Base-by-base conservation (phyloP, 768 basidiomycete genomes). In the Pulveroboletus sp. region DNA sequence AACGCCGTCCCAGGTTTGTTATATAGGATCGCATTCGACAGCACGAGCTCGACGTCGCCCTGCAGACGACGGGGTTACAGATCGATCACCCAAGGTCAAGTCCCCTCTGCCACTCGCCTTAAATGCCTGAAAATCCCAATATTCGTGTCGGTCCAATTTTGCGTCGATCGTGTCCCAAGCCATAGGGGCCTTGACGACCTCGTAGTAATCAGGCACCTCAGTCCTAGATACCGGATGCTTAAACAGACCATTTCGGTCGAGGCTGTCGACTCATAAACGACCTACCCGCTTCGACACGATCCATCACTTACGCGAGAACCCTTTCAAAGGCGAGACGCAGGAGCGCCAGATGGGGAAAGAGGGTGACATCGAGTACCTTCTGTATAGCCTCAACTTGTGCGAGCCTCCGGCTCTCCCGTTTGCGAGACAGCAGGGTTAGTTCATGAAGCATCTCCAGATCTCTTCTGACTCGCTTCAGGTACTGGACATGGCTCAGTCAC, bases 181-280 rank as follows among this genome's bases (percentile, higher is more conserved):
- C 91, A 96, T 96, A 0, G 96, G 96, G 4, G 77, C 72, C 59
- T 82, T 77, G 60, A 99, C 77, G 32, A 96, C 74, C 40, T 91
- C 86, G 61, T 87, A 92, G 65, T 99, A 99, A 62, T 97, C 94
- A 1, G 89, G 89, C 0, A 94, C 91, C 36, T 87, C 81, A 1
- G 69, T 71, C 57, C 74, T 83, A 37, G 83, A 85, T 33, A 97
- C 93, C 0, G 94, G 92, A 52, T 84, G 80, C 51, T 81, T 80
- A 70, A 98, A 98, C 54, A 83, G 76, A 39, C 84, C 84, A 6
- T 78, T 71, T 15, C 80, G 78, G 63, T 97, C 93, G 42, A 79
- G 62, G 8, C 93, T 95, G 57, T 36, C n/a, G 8, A 46, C 27
- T 33, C 39, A 33, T 62, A 47, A 58, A 56, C 47, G 9, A 30